These are phyloP conservation scores for Helminthosporium solani DNA, from an alignment of 2,329 filamentous ascomycete genomes.

Conservation along the genomic window DNA sequence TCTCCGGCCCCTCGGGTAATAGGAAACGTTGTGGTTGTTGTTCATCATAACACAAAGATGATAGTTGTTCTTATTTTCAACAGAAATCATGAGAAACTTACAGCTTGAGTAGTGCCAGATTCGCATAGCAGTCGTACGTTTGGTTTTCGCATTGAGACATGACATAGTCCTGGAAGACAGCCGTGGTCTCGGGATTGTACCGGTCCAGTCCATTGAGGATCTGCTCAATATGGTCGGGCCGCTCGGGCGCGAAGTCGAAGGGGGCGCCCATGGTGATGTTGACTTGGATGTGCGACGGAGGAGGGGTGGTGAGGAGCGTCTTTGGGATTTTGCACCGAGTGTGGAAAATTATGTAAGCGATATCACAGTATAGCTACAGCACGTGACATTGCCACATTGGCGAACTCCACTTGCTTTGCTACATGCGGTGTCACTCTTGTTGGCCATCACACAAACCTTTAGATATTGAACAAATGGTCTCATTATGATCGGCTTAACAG, in stretches of 20 bases:
- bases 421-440: no score
- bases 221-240: slow-evolving; percentile 85
- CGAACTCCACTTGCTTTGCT: no score
- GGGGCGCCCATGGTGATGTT: slow-evolving; percentile 50
- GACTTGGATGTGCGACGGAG: slow-evolving; percentile 25
- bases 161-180: slow-evolving; percentile 91
- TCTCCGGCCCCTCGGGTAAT: slow-evolving; percentile 80
- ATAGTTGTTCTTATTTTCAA: slow-evolving; percentile 12
- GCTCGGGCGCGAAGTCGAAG: slow-evolving; percentile 86
- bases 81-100: slow-evolving; percentile 57
- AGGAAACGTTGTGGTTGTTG: slow-evolving; percentile 84
- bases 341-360: not conserved
- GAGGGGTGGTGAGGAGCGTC: slow-evolving; percentile 6
- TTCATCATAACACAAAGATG: slow-evolving; percentile 63
- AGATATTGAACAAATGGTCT: no score
- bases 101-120: slow-evolving; percentile 94
- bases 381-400: not conserved
- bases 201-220: slow-evolving; percentile 97
- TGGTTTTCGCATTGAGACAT: slow-evolving; percentile 91
- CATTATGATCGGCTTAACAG: no score
- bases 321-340: slow-evolving; percentile 3
- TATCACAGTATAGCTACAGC: not conserved
- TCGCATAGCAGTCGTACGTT: slow-evolving; percentile 94
- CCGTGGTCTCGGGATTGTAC: slow-evolving; percentile 97
- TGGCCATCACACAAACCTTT: no score